phyloP scores from a whole-genome alignment of 2,329 filamentous ascomycete species.

The Keithomyces neogunnii region DNA sequence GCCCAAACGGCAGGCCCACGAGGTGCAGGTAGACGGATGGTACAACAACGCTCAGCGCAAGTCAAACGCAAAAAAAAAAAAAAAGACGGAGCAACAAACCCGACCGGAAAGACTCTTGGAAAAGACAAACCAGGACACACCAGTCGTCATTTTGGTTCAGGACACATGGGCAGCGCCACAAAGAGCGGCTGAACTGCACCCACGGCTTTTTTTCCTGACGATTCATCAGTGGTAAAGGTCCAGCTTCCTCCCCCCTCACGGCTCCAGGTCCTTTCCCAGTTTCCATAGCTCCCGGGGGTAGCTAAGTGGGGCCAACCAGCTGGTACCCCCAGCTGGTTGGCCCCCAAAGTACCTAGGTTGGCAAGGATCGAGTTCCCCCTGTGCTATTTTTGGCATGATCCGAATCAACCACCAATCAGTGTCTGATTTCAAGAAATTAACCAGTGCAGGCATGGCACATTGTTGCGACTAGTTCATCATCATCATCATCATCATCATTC shows the following conservation, averaged over 20 bases:
- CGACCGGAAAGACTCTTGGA: not conserved
- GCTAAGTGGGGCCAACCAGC: not conserved
- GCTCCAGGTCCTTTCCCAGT: too few relatives aligned
- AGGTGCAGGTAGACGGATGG: conserved; percentile 4
- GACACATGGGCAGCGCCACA: conserved; percentile 1
- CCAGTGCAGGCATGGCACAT: too few relatives aligned
- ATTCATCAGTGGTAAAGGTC: too few relatives aligned
- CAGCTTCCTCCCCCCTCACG: too few relatives aligned
- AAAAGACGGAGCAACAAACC: not conserved
- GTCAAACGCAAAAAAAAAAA: not conserved
- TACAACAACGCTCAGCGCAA: conserved; percentile 3
- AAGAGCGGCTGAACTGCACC: conserved; percentile 4
- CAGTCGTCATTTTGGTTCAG: not conserved
- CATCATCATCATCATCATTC: too few relatives aligned
- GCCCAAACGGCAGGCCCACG: not conserved
- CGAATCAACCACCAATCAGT: not conserved
- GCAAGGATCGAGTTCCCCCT: too few relatives aligned
- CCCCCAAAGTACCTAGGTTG: not conserved
- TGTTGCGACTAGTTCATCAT: too few relatives aligned
- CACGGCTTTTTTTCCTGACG: not conserved
- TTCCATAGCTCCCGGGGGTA: too few relatives aligned
- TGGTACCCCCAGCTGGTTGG: not conserved
- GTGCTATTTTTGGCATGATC: not conserved
- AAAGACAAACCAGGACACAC: not conserved
- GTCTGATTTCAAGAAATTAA: too few relatives aligned